Conservation (phyloP, 257 asterid species). For the Solanum habrochaites region DNA sequence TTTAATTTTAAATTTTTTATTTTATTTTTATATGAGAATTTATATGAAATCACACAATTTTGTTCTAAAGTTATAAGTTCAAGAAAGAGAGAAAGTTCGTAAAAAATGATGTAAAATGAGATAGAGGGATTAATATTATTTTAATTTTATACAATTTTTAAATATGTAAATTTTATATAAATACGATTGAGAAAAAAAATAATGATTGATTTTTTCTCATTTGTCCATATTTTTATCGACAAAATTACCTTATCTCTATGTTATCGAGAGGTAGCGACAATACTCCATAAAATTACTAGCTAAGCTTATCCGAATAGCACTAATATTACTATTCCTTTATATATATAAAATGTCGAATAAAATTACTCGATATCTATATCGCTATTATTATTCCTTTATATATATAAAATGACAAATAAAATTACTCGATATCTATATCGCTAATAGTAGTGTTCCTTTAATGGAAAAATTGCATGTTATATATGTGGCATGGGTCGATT, state of each 20-base stretch:
- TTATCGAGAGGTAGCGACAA: not conserved
- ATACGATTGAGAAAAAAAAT: not conserved
- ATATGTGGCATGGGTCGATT: not conserved
- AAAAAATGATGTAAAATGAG: not conserved
- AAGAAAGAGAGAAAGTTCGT: no score
- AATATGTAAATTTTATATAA: not conserved
- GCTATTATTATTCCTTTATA: not conserved
- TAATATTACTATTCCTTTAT: not conserved
- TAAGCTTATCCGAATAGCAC: not conserved
- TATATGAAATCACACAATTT: not conserved
- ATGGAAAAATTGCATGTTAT: not conserved
- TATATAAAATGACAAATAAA: not conserved
- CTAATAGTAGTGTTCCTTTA: not conserved
- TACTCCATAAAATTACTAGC: not conserved
- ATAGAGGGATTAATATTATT: not conserved
- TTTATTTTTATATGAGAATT: not conserved
- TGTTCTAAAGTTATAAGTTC: accelerated
- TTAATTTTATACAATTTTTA: not conserved
- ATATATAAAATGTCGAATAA: not conserved
- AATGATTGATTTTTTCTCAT: not conserved
- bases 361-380: not conserved
- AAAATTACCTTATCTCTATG: not conserved
- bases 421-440: not conserved
- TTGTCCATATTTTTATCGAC: not conserved
- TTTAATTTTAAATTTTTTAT: not conserved